These are phyloP conservation scores for Trichoderma gracile DNA, from an alignment of 2,329 filamentous ascomycete species.

Conservation along the genomic window DNA sequence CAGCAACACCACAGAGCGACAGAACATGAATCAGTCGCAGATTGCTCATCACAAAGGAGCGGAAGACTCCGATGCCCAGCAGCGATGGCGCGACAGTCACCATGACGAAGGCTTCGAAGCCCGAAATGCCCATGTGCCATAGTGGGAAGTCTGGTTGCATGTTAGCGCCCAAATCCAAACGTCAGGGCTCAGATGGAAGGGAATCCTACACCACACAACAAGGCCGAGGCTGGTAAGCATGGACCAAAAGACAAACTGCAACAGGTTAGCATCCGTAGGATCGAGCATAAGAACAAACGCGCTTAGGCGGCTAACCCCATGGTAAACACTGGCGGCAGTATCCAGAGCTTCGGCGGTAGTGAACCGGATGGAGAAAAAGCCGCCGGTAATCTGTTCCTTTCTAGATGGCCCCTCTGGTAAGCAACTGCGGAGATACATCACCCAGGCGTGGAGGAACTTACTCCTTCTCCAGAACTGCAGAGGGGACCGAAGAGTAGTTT, in stretches of 20 bases:
- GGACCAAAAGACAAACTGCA: constrained; percentile 90
- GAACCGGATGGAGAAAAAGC: constrained; percentile 70
- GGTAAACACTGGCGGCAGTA: constrained; percentile 84
- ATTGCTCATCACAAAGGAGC: constrained; percentile 67
- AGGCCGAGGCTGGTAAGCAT: constrained; percentile 87
- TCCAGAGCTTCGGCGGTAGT: constrained; percentile 75
- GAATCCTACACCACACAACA: constrained; percentile 81
- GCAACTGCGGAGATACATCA: constrained; percentile 8
- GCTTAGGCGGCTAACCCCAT: constrained; percentile 65
- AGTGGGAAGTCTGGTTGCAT: constrained; percentile 75
- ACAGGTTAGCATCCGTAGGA: constrained; percentile 1
- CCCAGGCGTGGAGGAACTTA: constrained; percentile 49
- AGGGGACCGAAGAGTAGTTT: constrained; percentile 48
- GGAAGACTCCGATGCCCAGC: constrained; percentile 69
- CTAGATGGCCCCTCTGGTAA: constrained; percentile 46
- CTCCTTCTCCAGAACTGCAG: constrained; percentile 68
- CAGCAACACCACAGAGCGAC: constrained; percentile 74
- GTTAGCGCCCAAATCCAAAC: constrained; percentile 27
- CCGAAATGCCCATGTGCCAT: constrained; percentile 99
- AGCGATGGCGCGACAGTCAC: constrained; percentile 78
- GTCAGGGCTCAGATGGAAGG: background rate
- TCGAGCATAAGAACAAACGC: background rate
- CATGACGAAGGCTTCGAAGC: constrained; percentile 90
- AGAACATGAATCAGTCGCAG: constrained; percentile 71
- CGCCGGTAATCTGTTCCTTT: constrained; percentile 72